These are phyloP conservation scores for Triticum timopheevii DNA, from an alignment of 176 grass and related monocot genomes.

Conservation along the genomic window DNA sequence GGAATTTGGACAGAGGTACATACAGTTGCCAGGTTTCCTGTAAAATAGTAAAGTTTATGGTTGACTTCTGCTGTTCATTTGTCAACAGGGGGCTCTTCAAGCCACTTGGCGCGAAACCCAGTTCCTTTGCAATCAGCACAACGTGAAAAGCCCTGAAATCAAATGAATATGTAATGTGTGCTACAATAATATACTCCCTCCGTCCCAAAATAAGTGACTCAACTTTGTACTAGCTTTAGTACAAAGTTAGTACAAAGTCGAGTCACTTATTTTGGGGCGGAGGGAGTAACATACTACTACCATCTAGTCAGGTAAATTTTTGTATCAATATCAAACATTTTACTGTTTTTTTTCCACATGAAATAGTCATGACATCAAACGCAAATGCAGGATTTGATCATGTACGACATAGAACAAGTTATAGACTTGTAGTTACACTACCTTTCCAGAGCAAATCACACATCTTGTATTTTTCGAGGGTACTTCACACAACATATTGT, in stretches of 20 bases:
- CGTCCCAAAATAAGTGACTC: too few species aligned
- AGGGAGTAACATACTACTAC: not conserved
- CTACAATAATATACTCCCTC: not conserved
- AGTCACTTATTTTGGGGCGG: too few species aligned
- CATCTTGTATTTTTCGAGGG: conserved; percentile 85
- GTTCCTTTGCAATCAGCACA: conserved; percentile 91
- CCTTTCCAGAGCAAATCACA: conserved; percentile 84
- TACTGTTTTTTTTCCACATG: conserved; percentile 23
- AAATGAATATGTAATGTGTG: conserved; percentile 15
- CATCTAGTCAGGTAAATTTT: not conserved
- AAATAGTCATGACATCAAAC: conserved; percentile 12
- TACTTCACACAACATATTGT: conserved; percentile 92
- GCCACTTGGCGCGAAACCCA: conserved; percentile 95
- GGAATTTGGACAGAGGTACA: conserved; percentile 26
- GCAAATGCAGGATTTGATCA: not conserved
- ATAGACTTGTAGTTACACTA: conserved; percentile 18
- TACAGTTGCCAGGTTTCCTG: conserved; percentile 22
- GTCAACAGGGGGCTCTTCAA: conserved; percentile 57
- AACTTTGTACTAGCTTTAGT: too few species aligned
- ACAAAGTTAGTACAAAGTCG: too few species aligned
- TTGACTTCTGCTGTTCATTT: conserved; percentile 39
- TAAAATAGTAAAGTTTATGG: conserved; percentile 27
- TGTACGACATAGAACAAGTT: not conserved
- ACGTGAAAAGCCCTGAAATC: conserved; percentile 59
- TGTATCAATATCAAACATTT: not conserved